Percentiles rank a stretch among this genome's conserved stretches.
Evolutionary conservation across 2,329 filamentous ascomycete genomes (phyloP).

Genomic region (Scytalidium lignicola): DNA sequence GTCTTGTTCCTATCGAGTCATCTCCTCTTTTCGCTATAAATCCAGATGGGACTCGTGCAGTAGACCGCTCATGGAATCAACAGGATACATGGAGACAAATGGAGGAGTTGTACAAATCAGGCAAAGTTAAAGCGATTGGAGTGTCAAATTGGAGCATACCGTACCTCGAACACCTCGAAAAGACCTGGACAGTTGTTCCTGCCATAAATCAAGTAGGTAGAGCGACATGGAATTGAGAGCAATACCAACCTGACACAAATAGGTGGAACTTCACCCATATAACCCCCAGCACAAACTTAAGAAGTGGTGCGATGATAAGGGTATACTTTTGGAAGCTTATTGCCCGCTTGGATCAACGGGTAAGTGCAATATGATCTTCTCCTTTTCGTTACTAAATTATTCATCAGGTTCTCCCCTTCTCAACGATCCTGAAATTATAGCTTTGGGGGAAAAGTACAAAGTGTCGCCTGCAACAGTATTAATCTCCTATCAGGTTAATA

Average conservation of each 20-base stretch:
- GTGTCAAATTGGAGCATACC: slow-evolving; percentile 26
- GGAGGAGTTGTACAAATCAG: slow-evolving; percentile 6
- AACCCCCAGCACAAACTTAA: slow-evolving; percentile 55
- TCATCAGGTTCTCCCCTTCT: slow-evolving; percentile 6
- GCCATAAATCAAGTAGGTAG: slow-evolving; percentile 57
- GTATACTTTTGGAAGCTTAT: slow-evolving; percentile 58
- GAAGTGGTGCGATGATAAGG: slow-evolving; percentile 40
- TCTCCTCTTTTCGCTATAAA: slow-evolving; percentile 19
- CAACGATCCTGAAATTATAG: slow-evolving; percentile 5
- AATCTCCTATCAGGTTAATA: slow-evolving; percentile 46
- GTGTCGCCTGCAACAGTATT: slow-evolving; percentile 47
- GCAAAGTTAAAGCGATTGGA: slow-evolving; percentile 33
- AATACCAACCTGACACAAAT: slow-evolving; percentile 30
- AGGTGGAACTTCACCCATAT: slow-evolving; percentile 61
- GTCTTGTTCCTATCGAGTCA: slow-evolving; percentile 9
- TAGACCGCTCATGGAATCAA: slow-evolving; percentile 23
- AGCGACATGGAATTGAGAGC: slow-evolving; percentile 30
- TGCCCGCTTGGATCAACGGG: slow-evolving; percentile 46
- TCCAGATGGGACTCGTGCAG: slow-evolving; percentile 20
- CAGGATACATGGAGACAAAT: slow-evolving; percentile 26
- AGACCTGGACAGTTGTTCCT: slow-evolving; percentile 39
- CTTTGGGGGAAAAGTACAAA: slow-evolving; percentile 42
- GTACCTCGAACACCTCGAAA: slow-evolving; percentile 24
- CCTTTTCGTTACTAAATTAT: background rate
- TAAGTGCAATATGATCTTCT: background rate